phyloP scores from a whole-genome alignment of 306 rosid genomes.

The Calophaca sinica region DNA sequence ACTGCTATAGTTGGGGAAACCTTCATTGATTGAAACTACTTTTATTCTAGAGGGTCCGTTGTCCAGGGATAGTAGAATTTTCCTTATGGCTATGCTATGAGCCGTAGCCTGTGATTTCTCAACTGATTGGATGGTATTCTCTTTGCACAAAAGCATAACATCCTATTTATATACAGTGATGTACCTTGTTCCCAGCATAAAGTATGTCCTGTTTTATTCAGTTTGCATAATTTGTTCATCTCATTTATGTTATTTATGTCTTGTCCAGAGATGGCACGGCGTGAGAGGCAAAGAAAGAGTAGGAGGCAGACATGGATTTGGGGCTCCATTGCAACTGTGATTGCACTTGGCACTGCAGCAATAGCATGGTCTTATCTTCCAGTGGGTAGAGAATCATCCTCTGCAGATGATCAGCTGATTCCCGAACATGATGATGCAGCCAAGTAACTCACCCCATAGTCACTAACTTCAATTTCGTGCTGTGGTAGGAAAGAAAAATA shows the following conservation, averaged over 20 bases:
- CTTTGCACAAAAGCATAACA: background rate
- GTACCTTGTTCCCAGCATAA: constrained; percentile 15
- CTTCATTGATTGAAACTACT: background rate
- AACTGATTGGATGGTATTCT: background rate
- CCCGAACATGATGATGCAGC: constrained; percentile 54
- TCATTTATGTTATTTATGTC: constrained; percentile 22
- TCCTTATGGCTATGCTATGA: constrained; percentile 7
- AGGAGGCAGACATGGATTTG: constrained; percentile 89
- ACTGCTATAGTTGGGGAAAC: background rate
- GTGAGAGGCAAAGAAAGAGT: constrained; percentile 71
- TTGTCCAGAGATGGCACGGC: constrained; percentile 75
- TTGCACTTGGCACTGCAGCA: constrained; percentile 71
- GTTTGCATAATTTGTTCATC: constrained; percentile 4
- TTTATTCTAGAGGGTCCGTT: background rate
- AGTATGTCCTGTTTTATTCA: constrained; percentile 9
- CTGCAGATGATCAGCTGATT: constrained; percentile 42
- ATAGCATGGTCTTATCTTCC: constrained; percentile 84
- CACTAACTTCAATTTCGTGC: constrained; percentile 39
- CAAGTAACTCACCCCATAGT: constrained; percentile 45
- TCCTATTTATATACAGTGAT: background rate
- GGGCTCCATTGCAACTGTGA: constrained; percentile 78
- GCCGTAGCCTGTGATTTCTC: background rate
- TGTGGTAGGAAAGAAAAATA: constrained; percentile 57
- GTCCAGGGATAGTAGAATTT: constrained; percentile 4
- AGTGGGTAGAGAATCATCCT: constrained; percentile 53